Conservation (phyloP, 176 grass and related monocot genomes). For the Carex cristatella region DNA sequence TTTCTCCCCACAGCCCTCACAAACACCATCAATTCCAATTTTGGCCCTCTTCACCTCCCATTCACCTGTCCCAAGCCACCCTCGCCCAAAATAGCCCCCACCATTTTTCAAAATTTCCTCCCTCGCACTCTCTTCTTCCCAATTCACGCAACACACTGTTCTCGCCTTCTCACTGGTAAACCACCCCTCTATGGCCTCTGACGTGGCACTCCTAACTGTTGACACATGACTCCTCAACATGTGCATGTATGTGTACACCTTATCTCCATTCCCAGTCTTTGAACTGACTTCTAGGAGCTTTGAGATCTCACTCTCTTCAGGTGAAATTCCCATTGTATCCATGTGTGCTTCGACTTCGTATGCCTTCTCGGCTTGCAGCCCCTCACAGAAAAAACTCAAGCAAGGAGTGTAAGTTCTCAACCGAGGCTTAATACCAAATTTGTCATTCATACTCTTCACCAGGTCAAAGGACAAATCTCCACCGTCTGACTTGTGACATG, state of each 20-base stretch:
- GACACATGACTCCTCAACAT: slow-evolving; percentile 44
- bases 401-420: slow-evolving; percentile 73
- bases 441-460: slow-evolving; percentile 60
- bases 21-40: slow-evolving; percentile 27
- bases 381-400: slow-evolving; percentile 46
- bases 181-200: slow-evolving; percentile 42
- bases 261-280: slow-evolving; percentile 31
- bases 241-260: slow-evolving; percentile 76
- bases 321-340: slow-evolving; percentile 36
- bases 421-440: slow-evolving; percentile 46
- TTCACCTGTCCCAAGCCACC: slow-evolving; percentile 48
- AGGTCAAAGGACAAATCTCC: slow-evolving; percentile 61
- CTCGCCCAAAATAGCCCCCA: slow-evolving; percentile 57
- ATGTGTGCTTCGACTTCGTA: slow-evolving; percentile 65
- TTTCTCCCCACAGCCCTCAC: slow-evolving; percentile 26
- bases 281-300: slow-evolving; percentile 52
- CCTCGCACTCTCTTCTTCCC: slow-evolving; percentile 33
- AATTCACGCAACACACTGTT: background rate
- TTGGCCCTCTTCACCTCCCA: slow-evolving; percentile 49
- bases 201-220: slow-evolving; percentile 28
- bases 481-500: slow-evolving; percentile 3
- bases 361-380: slow-evolving; percentile 42
- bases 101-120: slow-evolving; percentile 53
- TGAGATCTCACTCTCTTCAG: slow-evolving; percentile 58
- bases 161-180: slow-evolving; percentile 36